A percentile compares a stretch with the other conserved stretches of the same genome.
These are phyloP conservation scores for Mucuna pruriens DNA, from an alignment of 306 rosid genomes.

Conservation along the genomic window DNA sequence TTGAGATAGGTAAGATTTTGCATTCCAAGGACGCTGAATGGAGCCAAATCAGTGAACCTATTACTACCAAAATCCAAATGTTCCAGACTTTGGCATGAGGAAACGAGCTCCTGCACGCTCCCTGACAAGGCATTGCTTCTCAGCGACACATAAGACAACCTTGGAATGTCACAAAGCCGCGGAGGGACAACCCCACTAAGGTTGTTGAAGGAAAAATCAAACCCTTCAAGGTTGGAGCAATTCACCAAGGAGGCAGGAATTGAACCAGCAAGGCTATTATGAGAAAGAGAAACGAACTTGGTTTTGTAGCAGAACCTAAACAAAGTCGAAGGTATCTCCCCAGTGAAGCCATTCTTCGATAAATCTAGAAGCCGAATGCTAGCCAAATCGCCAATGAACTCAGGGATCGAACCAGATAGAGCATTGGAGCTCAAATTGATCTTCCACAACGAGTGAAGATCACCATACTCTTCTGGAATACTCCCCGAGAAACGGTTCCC, in stretches of 20 bases:
- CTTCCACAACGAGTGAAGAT: constrained; percentile 82
- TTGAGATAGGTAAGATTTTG: constrained; percentile 75
- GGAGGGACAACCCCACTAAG: constrained; percentile 76
- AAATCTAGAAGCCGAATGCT: constrained; percentile 87
- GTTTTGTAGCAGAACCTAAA: constrained; percentile 78
- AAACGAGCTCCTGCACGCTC: constrained; percentile 53
- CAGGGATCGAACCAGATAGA: constrained; percentile 81
- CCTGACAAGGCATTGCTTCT: constrained; percentile 85
- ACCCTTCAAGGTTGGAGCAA: constrained; percentile 86
- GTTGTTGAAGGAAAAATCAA: constrained; percentile 91
- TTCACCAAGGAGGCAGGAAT: constrained; percentile 76
- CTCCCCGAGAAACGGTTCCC: constrained; percentile 79
- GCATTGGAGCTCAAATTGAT: constrained; percentile 91
- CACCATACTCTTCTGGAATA: constrained; percentile 72
- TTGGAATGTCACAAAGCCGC: constrained; percentile 68
- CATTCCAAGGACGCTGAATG: constrained; percentile 66
- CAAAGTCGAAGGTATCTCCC: constrained; percentile 79
- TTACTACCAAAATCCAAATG: constrained; percentile 84
- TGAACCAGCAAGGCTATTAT: constrained; percentile 68
- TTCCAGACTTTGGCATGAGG: constrained; percentile 67
- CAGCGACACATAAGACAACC: constrained; percentile 68
- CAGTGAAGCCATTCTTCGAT: constrained; percentile 80
- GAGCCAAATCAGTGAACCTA: constrained; percentile 66
- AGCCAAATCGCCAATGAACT: constrained; percentile 81
- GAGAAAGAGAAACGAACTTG: constrained; percentile 83